Percentiles rank a stretch among this genome's conserved stretches.
phyloP scores from a whole-genome alignment of 495 filamentous ascomycete genomes.

The Bryoglossum gracile region DNA sequence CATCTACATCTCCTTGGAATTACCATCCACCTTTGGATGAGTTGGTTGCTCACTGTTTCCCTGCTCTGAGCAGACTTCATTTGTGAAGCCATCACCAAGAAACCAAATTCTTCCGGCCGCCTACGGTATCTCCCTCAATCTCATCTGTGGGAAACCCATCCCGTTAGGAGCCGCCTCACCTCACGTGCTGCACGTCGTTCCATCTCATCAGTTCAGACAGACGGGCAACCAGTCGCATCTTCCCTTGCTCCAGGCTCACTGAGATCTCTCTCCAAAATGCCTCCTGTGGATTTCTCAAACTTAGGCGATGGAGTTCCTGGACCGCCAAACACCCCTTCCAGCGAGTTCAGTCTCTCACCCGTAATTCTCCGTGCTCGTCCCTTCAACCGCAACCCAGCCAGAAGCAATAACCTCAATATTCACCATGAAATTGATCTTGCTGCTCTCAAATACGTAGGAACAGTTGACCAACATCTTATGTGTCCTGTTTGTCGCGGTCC shows the following conservation, averaged over 20 bases:
- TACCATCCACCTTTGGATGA: too few species aligned
- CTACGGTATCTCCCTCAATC: too few species aligned
- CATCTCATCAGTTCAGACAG: too few species aligned
- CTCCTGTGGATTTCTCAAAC: not conserved
- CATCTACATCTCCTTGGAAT: too few species aligned
- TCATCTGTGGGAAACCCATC: too few species aligned
- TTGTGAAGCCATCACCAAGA: too few species aligned
- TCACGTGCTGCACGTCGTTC: too few species aligned
- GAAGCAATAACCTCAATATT: slow-evolving; percentile 10
- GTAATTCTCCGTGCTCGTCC: not conserved
- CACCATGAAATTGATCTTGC: slow-evolving; percentile 49
- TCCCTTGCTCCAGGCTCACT: not conserved
- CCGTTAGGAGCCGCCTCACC: not conserved
- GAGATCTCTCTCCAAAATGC: not conserved
- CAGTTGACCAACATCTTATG: slow-evolving; percentile 69
- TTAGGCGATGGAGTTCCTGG: not conserved
- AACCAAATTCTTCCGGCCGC: too few species aligned
- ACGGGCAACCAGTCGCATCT: not conserved
- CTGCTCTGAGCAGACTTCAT: too few species aligned
- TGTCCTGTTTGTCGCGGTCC: slow-evolving; percentile 79
- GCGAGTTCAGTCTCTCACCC: slow-evolving; percentile 1
- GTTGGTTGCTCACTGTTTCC: too few species aligned
- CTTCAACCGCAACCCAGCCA: not conserved
- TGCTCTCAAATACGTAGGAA: slow-evolving; percentile 59
- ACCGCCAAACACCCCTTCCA: slow-evolving; percentile 1